Evolutionary conservation across 2,329 filamentous ascomycete species (phyloP).

Genomic region (Fusarium sp.): DNA sequence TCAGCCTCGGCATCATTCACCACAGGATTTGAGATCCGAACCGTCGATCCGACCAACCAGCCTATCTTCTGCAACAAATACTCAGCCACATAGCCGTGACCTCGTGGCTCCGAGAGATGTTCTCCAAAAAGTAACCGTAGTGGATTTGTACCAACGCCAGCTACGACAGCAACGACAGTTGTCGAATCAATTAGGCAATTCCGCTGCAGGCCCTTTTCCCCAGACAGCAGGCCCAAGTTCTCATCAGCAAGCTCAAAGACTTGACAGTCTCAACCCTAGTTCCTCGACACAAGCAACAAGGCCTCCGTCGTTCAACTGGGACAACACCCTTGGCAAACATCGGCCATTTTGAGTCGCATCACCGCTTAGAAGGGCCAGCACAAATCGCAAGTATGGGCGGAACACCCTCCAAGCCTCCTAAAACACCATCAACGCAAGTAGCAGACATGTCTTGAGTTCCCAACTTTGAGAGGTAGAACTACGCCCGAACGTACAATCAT

Average conservation of each 20-base stretch:
- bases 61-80: background rate
- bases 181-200: constrained; percentile 24
- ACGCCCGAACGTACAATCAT: constrained; percentile 40
- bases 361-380: background rate
- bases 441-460: constrained; percentile 27
- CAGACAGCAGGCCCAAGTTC: constrained; percentile 10
- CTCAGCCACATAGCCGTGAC: background rate
- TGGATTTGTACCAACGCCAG: constrained; percentile 29
- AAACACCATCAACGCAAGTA: constrained; percentile 2
- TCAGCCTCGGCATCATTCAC: constrained; percentile 14
- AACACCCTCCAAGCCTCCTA: background rate
- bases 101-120: background rate
- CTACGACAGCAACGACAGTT: constrained; percentile 34
- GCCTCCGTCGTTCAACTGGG: constrained; percentile 10
- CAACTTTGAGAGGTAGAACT: constrained; percentile 34
- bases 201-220: constrained; percentile 10
- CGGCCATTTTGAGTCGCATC: background rate
- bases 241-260: constrained; percentile 22
- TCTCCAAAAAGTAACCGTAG: constrained; percentile 1
- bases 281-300: constrained; percentile 19
- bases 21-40: constrained; percentile 4
- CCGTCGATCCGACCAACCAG: background rate
- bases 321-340: constrained; percentile 8
- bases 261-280: background rate
- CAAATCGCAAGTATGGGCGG: background rate